Percentiles rank a stretch among this genome's conserved stretches.
phyloP scores from a whole-genome alignment of 371 early-diverging fungal genomes.

The Batkoa obscura region DNA sequence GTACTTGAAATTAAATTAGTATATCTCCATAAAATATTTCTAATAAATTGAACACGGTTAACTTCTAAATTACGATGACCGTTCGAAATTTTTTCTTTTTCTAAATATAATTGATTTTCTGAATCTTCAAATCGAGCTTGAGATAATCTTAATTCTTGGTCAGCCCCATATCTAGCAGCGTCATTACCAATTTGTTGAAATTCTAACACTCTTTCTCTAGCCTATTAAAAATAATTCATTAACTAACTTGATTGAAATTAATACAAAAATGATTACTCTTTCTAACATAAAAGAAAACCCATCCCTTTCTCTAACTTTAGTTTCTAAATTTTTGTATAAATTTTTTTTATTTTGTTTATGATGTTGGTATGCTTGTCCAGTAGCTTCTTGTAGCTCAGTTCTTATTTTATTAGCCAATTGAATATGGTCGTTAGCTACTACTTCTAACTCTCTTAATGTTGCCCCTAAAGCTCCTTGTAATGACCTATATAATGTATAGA shows the following conservation, averaged over 20 bases:
- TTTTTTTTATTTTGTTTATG: neutral
- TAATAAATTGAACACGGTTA: neutral
- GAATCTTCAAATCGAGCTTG: neutral
- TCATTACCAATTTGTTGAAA: neutral
- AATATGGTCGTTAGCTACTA: neutral
- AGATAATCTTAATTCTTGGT: neutral
- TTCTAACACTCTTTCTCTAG: neutral
- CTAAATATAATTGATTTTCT: neutral
- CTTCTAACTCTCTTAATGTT: neutral
- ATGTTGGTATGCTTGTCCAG: conserved; percentile 1
- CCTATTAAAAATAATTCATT: neutral
- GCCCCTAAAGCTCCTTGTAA: neutral
- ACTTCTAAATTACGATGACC: conserved; percentile 1
- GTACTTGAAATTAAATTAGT: conserved; percentile 1
- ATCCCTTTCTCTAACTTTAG: neutral
- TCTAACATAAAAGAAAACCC: neutral
- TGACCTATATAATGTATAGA: neutral
- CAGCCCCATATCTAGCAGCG: neutral
- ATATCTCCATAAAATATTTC: conserved; percentile 4
- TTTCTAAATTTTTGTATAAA: neutral
- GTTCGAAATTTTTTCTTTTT: neutral
- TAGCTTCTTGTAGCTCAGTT: neutral
- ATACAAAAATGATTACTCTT: neutral
- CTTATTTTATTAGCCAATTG: neutral
- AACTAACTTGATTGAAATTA: neutral